Base-by-base conservation (phyloP, 305 asterid genomes). In the Fraxinus baroniana region DNA sequence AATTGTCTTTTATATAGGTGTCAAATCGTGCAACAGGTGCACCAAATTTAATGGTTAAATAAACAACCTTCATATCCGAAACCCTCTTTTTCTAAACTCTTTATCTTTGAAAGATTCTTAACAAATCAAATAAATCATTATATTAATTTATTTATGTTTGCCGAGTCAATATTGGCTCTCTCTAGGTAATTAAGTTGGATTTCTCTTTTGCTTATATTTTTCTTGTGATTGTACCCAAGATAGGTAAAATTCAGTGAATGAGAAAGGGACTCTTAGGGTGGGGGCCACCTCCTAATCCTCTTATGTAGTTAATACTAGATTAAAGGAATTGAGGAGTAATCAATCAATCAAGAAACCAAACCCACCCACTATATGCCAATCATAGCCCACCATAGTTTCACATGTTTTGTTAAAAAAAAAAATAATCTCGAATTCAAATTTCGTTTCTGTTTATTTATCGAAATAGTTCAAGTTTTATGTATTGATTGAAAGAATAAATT, bases 151-250 rank as follows among this genome's bases (percentile, higher is more conserved):
- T 60, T 33, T 0, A 17, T 7, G 7, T 80, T 9, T 77, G 64
- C 62, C 75, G 79, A 80, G 91, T 89, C 91, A 90, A 89, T 75
- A 82, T 87, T 89, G 93, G 89, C 90, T 76, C 83, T 83, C 89
- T 81, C 81, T 83, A 36, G 74, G 30, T 12, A 30, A 26, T n/a
- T 22, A 33, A 3, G 74, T 80, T 15, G 26, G 35, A 22, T 35
- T 36, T 20, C 13, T 46, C 68, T 20, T 78, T 60, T 57, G 35
- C 68, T 77, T 46, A 0, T 79, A 73, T 52, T 15, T 49, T 22
- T 83, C 79, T 77, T 79, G 52, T 74, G 76, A 84, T 81, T 80
- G 77, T 78, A 78, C 80, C 81, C 22, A 66, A 36, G 32, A 75
- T 6, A 55, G 75, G 78, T 79, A 85, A 85, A 78, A 84, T 82